These are phyloP conservation scores for Boletus sp. DNA, from an alignment of 1,284 basidiomycete genomes.

Conservation along the genomic window DNA sequence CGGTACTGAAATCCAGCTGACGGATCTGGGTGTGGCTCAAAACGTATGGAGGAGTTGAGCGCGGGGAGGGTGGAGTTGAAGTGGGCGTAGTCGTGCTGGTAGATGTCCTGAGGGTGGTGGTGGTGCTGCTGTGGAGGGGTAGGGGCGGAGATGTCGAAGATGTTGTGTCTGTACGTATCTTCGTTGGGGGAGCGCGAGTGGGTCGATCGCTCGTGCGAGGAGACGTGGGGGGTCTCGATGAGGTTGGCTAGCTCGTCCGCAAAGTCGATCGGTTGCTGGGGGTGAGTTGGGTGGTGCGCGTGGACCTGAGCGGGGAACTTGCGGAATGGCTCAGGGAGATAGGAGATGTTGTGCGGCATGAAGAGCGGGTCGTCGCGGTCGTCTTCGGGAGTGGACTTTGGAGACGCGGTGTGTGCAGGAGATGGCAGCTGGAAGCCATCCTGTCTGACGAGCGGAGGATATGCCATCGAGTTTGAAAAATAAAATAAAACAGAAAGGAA, in stretches of 20 bases:
- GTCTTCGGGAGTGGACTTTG: slow-evolving; percentile 31
- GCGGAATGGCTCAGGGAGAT: slow-evolving; percentile 48
- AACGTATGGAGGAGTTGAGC: slow-evolving; percentile 57
- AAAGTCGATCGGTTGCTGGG: slow-evolving; percentile 45
- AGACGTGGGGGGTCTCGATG: slow-evolving; percentile 41
- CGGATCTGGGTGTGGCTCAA: slow-evolving; percentile 45
- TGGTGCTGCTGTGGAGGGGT: slow-evolving; percentile 25
- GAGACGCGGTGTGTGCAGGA: slow-evolving; percentile 37
- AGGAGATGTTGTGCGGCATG: slow-evolving; percentile 38
- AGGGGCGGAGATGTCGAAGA: slow-evolving; percentile 64
- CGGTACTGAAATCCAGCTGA: slow-evolving; percentile 29
- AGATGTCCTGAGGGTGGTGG: slow-evolving; percentile 26
- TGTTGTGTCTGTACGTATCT: slow-evolving; percentile 55
- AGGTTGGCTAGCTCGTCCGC: slow-evolving; percentile 60
- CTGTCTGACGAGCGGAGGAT: slow-evolving; percentile 38
- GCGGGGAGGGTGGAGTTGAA: slow-evolving; percentile 61
- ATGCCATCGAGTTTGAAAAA: slow-evolving; percentile 29
- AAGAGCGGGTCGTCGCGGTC: slow-evolving; percentile 35
- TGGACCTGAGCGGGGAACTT: slow-evolving; percentile 38
- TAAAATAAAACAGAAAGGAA: background rate
- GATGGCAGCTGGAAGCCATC: slow-evolving; percentile 64
- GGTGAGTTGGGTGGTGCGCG: slow-evolving; percentile 12
- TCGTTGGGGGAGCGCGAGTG: slow-evolving; percentile 33
- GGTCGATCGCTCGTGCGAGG: slow-evolving; percentile 38
- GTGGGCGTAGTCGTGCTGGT: slow-evolving; percentile 31